phyloP scores from a whole-genome alignment of 1,284 basidiomycete genomes.

The Trichosporon sp. region DNA sequence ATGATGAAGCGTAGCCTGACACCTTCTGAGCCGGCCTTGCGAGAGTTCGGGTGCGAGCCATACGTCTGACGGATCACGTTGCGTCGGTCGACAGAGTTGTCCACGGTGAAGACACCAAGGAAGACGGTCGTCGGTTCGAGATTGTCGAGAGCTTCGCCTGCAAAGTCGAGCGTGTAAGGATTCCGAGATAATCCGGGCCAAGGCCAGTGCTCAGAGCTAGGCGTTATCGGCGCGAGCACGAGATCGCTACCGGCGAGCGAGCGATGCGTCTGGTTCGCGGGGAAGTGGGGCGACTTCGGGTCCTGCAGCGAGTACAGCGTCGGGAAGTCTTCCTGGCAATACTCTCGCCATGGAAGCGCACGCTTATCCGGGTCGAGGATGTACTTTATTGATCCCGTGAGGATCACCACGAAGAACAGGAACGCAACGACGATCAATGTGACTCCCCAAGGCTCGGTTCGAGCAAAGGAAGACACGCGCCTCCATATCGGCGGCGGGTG shows the following conservation, averaged over 20 bases:
- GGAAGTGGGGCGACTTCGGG: conserved; percentile 8
- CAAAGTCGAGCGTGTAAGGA: conserved; percentile 23
- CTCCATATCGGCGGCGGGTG: background rate
- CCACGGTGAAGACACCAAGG: conserved; percentile 86
- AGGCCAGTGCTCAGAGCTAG: conserved; percentile 45
- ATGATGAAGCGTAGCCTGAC: conserved; percentile 87
- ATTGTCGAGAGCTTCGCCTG: conserved; percentile 52
- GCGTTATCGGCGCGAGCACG: conserved; percentile 29
- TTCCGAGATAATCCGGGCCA: conserved; percentile 21
- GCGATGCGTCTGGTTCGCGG: background rate
- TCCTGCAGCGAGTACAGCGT: conserved; percentile 39
- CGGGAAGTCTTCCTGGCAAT: conserved; percentile 63
- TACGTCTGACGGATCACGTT: conserved; percentile 87
- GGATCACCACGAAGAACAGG: conserved; percentile 53
- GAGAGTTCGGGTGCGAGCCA: conserved; percentile 72
- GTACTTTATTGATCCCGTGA: conserved; percentile 72
- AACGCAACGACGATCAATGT: conserved; percentile 60
- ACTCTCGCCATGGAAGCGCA: conserved; percentile 85
- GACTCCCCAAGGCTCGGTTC: conserved; percentile 5
- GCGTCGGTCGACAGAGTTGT: conserved; percentile 75
- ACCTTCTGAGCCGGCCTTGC: conserved; percentile 71
- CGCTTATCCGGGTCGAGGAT: conserved; percentile 94
- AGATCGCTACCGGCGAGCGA: conserved; percentile 7
- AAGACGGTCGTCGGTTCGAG: conserved; percentile 85
- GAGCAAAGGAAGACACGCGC: background rate